Evolutionary conservation across 164 flowering plant species (phyloP), one percentile per base, ranked within the genome.

Genomic region (Annona cherimola): DNA sequence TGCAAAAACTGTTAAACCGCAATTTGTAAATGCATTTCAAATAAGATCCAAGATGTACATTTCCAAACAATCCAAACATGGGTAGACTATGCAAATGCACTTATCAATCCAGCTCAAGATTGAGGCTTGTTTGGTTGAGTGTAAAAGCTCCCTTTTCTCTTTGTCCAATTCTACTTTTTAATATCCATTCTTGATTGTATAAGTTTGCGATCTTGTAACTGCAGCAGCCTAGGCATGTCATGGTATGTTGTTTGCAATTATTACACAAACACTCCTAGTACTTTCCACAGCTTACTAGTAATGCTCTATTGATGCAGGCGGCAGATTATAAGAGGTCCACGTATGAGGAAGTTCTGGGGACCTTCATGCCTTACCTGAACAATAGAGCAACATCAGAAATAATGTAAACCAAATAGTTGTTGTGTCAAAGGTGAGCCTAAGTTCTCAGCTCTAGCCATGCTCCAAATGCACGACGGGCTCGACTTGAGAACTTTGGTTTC

Each of bases 321-420:
- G 98, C 87, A 59, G 98, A 94, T 77, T 92, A 94, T 81, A 94
- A 94, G 82, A 86, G 98, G 84, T 92, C 89, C 62, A 83, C 85
- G 14, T 94, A 94, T 45, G 93, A 87, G 83, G 85, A 90, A 85
- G 98, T 94, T 43, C 81, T 94, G 76, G 80, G 74, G 74, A 85
- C 88, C 69, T 94, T 94, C 83, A 69, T 62, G 75, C 84, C 92
- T 62, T 83, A 83, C 81, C 68, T 94, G 42, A 69, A 70, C 41
- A 82, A 61, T 8, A 79, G 74, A 39, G 78, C 75, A 54, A 76
- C 63, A 71, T 79, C 94, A n/a, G 79, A 87, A 6, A 87, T 46
- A 84, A 79, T 84, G 91, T 84, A 85, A 81, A 77, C 87, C 86
- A 1, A 20, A 89, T 11, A 87, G 84, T 66, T 87, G 89, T 83